Evolutionary conservation across 1,139 yeast genomes (phyloP).

Genomic region (Diutina sp.): DNA sequence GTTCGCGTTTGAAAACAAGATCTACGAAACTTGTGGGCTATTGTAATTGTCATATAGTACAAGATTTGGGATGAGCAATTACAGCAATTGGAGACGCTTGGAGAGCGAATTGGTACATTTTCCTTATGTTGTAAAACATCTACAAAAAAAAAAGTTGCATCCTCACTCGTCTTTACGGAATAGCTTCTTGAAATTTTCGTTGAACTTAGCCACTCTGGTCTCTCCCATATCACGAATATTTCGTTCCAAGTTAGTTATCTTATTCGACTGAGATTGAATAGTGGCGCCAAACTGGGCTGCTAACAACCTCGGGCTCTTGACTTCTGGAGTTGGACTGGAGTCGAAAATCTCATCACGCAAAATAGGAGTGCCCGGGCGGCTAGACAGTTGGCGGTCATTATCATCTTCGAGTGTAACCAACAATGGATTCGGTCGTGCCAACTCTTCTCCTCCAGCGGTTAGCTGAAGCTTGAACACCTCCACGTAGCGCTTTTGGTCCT

Average conservation of each 20-base stretch:
- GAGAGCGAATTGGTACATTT: no score
- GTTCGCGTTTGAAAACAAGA: no score
- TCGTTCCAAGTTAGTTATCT: constrained; percentile 41
- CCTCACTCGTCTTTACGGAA: constrained; percentile 31
- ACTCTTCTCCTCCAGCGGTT: neutral
- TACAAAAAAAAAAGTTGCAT: neutral
- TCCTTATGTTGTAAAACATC: no score
- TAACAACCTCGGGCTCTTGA: neutral
- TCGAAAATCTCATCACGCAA: neutral
- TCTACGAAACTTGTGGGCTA: no score
- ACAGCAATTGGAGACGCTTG: no score
- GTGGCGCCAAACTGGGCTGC: neutral
- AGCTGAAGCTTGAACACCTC: constrained; percentile 39
- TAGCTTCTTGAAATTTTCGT: constrained; percentile 45
- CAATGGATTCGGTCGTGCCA: neutral
- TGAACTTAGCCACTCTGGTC: constrained; percentile 42
- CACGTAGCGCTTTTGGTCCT: constrained; percentile 36
- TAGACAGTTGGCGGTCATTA: neutral
- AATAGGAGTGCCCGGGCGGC: neutral
- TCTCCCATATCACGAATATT: constrained; percentile 42
- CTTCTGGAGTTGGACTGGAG: neutral
- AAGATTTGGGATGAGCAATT: no score
- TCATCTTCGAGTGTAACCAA: neutral
- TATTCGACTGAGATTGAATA: constrained; percentile 27
- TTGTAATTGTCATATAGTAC: no score